These are phyloP conservation scores for Parachaetomium inaequale DNA, from an alignment of 495 filamentous ascomycete genomes.

Conservation along the genomic window DNA sequence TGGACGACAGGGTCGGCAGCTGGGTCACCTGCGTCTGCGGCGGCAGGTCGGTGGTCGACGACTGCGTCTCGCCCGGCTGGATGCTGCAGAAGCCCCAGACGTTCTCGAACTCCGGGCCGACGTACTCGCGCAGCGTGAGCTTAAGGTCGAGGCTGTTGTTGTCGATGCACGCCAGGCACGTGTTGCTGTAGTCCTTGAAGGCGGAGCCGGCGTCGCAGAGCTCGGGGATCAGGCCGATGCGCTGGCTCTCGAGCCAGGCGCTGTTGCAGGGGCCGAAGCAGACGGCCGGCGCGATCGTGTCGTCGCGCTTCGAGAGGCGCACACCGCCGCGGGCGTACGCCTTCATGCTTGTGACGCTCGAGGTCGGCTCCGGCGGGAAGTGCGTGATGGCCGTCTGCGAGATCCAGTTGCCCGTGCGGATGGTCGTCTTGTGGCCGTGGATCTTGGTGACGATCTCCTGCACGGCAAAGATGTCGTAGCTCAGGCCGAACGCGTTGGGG, in stretches of 20 bases:
- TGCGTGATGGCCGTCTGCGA: conserved; percentile 43
- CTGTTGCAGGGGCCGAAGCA: conserved; percentile 57
- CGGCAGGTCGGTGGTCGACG: conserved; percentile 18
- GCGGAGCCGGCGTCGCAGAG: conserved; percentile 45
- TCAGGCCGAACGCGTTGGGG: conserved; percentile 59
- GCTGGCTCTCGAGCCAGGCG: conserved; percentile 45
- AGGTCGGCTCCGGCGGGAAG: conserved; percentile 29
- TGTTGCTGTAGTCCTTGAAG: conserved; percentile 36
- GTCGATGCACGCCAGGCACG: conserved; percentile 43
- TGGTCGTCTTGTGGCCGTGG: conserved; percentile 31
- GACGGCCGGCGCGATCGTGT: conserved; percentile 35
- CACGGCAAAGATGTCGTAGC: conserved; percentile 56
- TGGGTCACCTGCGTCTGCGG: conserved; percentile 9
- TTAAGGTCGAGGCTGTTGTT: conserved; percentile 20
- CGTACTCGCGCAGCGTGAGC: conserved; percentile 23
- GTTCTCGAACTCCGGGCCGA: conserved; percentile 29
- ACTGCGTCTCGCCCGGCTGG: conserved; percentile 3
- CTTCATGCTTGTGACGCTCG: conserved; percentile 10
- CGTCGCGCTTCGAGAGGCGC: conserved; percentile 33
- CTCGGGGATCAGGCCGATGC: conserved; percentile 40
- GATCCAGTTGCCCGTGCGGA: conserved; percentile 45
- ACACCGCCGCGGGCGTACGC: neutral
- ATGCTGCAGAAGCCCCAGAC: conserved; percentile 35
- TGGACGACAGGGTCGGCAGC: conserved; percentile 19
- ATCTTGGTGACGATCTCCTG: conserved; percentile 23